These are phyloP conservation scores for Podospora bellae-mahoneyi DNA, from an alignment of 495 filamentous ascomycete genomes.

Conservation along the genomic window DNA sequence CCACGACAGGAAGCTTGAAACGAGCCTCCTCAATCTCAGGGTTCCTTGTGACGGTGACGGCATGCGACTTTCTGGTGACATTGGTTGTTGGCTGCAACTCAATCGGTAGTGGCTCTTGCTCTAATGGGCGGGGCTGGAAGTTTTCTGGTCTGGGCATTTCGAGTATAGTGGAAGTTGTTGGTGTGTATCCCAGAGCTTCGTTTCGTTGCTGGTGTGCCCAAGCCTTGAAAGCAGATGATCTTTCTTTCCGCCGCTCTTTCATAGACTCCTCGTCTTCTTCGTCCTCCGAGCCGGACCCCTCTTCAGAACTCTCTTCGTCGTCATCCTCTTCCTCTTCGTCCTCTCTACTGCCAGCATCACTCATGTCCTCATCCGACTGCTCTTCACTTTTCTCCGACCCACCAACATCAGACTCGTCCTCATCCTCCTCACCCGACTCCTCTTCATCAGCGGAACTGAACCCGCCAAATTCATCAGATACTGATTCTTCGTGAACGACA, in stretches of 20 bases:
- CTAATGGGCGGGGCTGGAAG: constrained; percentile 58
- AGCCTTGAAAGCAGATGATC: constrained; percentile 77
- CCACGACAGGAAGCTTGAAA: constrained; percentile 81
- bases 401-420: constrained; percentile 23
- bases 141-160: constrained; percentile 47
- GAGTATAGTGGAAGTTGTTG: constrained; percentile 30
- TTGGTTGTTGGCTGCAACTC: constrained; percentile 66
- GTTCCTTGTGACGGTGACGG: constrained; percentile 66
- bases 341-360: constrained; percentile 20
- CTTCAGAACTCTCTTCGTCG: constrained; percentile 23
- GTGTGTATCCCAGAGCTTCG: constrained; percentile 56
- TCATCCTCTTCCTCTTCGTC: constrained; percentile 33
- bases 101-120: constrained; percentile 72
- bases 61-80: constrained; percentile 67
- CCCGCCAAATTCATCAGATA: constrained; percentile 41
- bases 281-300: constrained; percentile 30
- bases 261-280: constrained; percentile 34
- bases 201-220: constrained; percentile 90
- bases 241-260: constrained; percentile 31
- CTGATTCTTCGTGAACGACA: constrained; percentile 18
- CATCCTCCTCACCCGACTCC: constrained; percentile 24
- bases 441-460: constrained; percentile 29
- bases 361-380: constrained; percentile 27
- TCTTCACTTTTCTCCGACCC: constrained; percentile 16
- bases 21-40: constrained; percentile 73